phyloP scores from a whole-genome alignment of 805 yeast genomes.

The Lipomyces sp. region DNA sequence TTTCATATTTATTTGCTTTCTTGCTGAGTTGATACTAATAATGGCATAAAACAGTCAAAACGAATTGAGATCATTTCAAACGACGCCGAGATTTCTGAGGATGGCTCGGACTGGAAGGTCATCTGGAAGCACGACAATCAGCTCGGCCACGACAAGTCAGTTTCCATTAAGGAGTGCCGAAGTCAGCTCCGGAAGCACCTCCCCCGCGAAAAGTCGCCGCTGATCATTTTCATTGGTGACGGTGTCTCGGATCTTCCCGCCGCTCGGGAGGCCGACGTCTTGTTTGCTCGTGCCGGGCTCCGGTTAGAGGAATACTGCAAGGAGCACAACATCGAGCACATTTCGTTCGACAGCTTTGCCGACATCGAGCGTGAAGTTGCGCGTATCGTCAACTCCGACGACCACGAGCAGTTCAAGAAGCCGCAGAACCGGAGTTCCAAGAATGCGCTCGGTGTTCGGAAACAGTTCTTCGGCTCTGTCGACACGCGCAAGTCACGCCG shows the following conservation, averaged over 20 bases:
- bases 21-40: too few relatives aligned
- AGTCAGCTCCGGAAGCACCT: constrained; percentile 25
- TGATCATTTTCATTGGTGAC: constrained; percentile 53
- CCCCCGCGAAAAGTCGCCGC: constrained; percentile 38
- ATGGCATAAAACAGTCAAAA: constrained; percentile 25
- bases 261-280: constrained; percentile 44
- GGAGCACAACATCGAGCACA: constrained; percentile 42
- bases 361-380: constrained; percentile 40
- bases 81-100: constrained; percentile 40
- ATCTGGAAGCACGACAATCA: constrained; percentile 45
- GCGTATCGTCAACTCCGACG: constrained; percentile 26
- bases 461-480: constrained; percentile 16
- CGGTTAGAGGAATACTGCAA: constrained; percentile 43
- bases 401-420: constrained; percentile 26
- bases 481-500: constrained; percentile 19
- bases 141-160: constrained; percentile 47
- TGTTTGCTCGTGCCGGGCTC: constrained; percentile 45
- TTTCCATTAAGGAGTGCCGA: constrained; percentile 41
- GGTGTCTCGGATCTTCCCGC: constrained; percentile 53
- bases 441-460: not conserved
- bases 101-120: constrained; percentile 42
- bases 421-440: constrained; percentile 20
- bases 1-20: too few relatives aligned
- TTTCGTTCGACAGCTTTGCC: constrained; percentile 43
- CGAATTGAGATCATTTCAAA: constrained; percentile 44